Base-by-base conservation (phyloP, 2,329 filamentous ascomycete species). In the Alternaria angustiovoidea region DNA sequence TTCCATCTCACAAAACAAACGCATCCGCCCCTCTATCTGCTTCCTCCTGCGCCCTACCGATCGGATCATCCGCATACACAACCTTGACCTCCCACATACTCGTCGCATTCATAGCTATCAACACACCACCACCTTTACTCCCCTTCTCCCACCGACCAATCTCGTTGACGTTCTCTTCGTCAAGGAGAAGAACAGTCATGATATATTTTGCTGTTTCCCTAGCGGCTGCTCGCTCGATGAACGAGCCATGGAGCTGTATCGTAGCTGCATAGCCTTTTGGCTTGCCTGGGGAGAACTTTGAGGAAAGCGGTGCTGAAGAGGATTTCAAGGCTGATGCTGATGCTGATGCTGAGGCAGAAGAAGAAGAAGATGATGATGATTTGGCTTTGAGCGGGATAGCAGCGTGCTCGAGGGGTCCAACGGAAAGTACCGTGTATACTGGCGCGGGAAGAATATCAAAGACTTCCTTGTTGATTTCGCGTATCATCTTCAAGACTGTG, bases 51-150 rank as follows among this genome's bases (percentile, higher is more conserved):
- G 64, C 67, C 51, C 55, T 59, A 24, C 42, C 59, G 28, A 68
- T 18, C 22, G 54, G 55, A 60, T 70, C 54, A 42, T 65, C 64
- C 34, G 68, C 63, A 60, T 71, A 72, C 53, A 46, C 9, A 5
- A 72, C 57, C 30, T 42, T 65, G 7, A 69, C 66, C 57, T 69
- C 66, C 69, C 69, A 72, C 51, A 58, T 57, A 18, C 5, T 52
- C 26, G 18, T 49, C 8, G 34, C 9, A 20, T 41, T 57, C 64
- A 71, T 66, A 12, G 58, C 65, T 49, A 72, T 61, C 53, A 72
- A 12, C 38, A 71, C 22, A 1, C 65, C 66, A 1, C 62, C 59
- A 0, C 59, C 61, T 20, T 30, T 54, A 6, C 53, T 54, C 0
- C 54, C 61, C 24, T 49, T 44, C 22, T 55, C 63, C 67, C 64